Conservation (phyloP, 2,329 filamentous ascomycete genomes). For the Cladosporium sp. region DNA sequence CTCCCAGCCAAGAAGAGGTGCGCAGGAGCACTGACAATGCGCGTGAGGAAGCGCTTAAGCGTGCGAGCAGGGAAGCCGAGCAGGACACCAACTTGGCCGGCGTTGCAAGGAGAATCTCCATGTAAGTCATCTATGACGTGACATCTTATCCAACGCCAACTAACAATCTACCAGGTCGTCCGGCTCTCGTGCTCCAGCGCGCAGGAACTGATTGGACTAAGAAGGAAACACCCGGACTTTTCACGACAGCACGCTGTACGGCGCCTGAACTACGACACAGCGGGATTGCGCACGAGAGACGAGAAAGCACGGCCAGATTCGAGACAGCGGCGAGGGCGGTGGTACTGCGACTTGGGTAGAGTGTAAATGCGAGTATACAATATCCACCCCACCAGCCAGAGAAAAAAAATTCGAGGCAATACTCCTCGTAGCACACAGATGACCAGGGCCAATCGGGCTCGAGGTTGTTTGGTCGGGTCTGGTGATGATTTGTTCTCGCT, state of each 20-base stretch:
- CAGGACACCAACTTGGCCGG: constrained; percentile 86
- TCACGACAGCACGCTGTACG: constrained; percentile 18
- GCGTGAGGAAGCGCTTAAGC: constrained; percentile 77
- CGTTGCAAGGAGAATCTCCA: constrained; percentile 89
- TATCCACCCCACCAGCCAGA: constrained; percentile 12
- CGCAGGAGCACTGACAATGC: constrained; percentile 79
- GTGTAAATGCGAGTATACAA: constrained; percentile 19
- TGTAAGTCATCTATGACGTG: constrained; percentile 63
- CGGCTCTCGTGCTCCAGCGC: constrained; percentile 16
- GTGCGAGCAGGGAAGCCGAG: constrained; percentile 84
- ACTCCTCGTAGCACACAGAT: neutral
- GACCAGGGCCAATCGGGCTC: neutral
- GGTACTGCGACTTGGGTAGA: constrained; percentile 15
- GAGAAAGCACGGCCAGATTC: constrained; percentile 9
- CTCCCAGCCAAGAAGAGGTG: constrained; percentile 90
- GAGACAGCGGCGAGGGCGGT: neutral
- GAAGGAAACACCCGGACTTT: neutral
- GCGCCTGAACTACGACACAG: constrained; percentile 7
- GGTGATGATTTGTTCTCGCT: neutral
- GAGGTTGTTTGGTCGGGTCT: neutral
- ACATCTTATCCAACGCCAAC: neutral
- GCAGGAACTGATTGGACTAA: constrained; percentile 11
- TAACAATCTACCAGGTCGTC: constrained; percentile 13
- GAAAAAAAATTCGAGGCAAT: neutral
- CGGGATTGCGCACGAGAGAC: constrained; percentile 17